Conservation (phyloP, 495 filamentous ascomycete species). For the Extremus antarcticus region DNA sequence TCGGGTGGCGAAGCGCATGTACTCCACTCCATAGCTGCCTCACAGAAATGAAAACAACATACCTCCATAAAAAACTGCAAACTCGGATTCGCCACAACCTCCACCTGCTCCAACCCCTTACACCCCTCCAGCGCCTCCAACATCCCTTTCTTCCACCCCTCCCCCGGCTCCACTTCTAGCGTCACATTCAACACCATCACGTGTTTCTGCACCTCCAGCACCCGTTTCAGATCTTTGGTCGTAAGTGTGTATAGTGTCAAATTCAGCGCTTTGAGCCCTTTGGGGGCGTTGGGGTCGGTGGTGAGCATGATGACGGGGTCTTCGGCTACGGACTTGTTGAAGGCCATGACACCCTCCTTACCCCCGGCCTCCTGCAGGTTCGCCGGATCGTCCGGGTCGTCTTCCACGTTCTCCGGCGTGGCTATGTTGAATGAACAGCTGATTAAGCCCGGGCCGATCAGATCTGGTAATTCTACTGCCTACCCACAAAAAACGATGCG, state of each 20-base stretch:
- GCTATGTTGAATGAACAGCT: slow-evolving; percentile 23
- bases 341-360: slow-evolving; percentile 22
- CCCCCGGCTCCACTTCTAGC: slow-evolving; percentile 16
- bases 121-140: slow-evolving; percentile 14
- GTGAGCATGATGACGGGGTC: slow-evolving; percentile 17
- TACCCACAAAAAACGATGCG: no score
- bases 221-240: slow-evolving; percentile 8
- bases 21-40: neutral
- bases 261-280: slow-evolving; percentile 22
- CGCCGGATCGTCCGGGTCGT: slow-evolving; percentile 20
- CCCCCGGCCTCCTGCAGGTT: slow-evolving; percentile 17
- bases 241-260: slow-evolving; percentile 23
- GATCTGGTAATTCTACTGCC: slow-evolving; percentile 17
- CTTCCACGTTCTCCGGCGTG: slow-evolving; percentile 14
- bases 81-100: slow-evolving; percentile 22
- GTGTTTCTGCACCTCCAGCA: slow-evolving; percentile 20
- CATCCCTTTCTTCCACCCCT: slow-evolving; percentile 19
- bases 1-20: no score
- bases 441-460: slow-evolving; percentile 24
- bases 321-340: slow-evolving; percentile 12
- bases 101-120: slow-evolving; percentile 22
- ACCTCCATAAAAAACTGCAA: slow-evolving; percentile 23
- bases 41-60: neutral
- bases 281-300: slow-evolving; percentile 18
- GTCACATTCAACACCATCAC: slow-evolving; percentile 22